phyloP scores from a whole-genome alignment of 1,284 basidiomycete genomes.

The Serendipita sp. region DNA sequence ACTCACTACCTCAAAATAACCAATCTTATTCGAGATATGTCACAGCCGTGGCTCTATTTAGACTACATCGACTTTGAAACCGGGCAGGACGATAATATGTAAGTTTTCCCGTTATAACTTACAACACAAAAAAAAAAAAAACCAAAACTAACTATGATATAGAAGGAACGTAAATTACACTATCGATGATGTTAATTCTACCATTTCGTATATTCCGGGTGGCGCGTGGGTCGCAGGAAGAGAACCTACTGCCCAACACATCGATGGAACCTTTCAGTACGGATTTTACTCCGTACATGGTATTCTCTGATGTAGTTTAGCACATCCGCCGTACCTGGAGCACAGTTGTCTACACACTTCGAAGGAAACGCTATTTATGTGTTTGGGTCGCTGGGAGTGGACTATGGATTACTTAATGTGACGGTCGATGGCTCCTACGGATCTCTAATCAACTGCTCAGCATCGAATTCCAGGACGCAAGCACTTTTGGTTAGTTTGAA shows the following conservation, averaged over 20 bases:
- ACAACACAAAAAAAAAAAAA: background rate
- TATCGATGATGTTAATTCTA: slow-evolving; percentile 3
- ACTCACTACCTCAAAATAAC: slow-evolving; percentile 20
- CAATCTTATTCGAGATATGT: slow-evolving; percentile 15
- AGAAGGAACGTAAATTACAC: background rate
- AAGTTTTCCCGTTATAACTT: background rate
- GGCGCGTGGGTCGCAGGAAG: background rate
- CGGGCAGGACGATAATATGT: background rate
- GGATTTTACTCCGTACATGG: background rate
- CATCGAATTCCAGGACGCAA: background rate
- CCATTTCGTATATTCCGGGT: background rate
- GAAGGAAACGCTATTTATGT: slow-evolving; percentile 2
- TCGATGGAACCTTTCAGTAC: background rate
- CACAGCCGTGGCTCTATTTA: slow-evolving; percentile 1
- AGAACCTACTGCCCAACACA: background rate
- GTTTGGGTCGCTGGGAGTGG: background rate
- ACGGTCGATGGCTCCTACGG: background rate
- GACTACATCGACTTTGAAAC: slow-evolving; percentile 2
- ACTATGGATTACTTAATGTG: background rate
- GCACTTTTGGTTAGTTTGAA: background rate
- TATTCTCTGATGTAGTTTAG: background rate
- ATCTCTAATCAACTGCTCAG: background rate
- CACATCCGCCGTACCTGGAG: background rate
- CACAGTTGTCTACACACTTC: background rate
- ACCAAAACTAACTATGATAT: background rate